Base-by-base conservation (phyloP, 177 flowering plant genomes). In the Vitis hybrid region DNA sequence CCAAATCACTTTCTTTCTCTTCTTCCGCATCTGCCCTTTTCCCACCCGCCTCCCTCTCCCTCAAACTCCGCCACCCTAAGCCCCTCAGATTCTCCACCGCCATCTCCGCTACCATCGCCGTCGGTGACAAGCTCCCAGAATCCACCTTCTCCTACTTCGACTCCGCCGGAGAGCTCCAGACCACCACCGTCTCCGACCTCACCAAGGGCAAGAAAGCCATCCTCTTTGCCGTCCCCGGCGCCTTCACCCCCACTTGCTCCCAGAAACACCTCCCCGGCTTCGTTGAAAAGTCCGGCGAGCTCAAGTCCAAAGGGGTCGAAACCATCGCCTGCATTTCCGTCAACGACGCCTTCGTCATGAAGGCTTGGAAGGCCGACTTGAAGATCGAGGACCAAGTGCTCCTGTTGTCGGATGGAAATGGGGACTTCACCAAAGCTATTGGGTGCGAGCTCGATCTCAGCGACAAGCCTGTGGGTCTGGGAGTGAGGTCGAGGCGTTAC, bases 211-310 rank as follows among this genome's bases (percentile, higher is more conserved):
- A 90, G 82, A 92, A 87, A 67, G 79, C 88, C 60, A 74, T 92
- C 72, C 77, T 92, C 72, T 83, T 92, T 77, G 97, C 97, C 73
- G 96, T 92, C 60, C 97, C 97, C 15, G 96, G 95, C 56, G 96
- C 95, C 19, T 92, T 92, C 85, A 92, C 96, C 14, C 97, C 97
- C n/a, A 92, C 97, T 56, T 92, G 97, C 81, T 90, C 96, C 24
- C 97, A 89, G 75, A 90, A 92, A 60, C 96, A 92, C 77, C 83
- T 92, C 49, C 96, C 97, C 0, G 91, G 93, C 0, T 90, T 90
- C 83, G 88, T 86, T 6, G 90, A 82, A 71, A 88, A 86, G 46
- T 73, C 97, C 30, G 81, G 66, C 10, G 94, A 89, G 64, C 79
- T 92, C 54, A 86, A 82, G 70, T 58, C 94, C 18, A 89, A 88